Conservation (phyloP, 2,329 filamentous ascomycete species). For the Fusarium chaquense region DNA sequence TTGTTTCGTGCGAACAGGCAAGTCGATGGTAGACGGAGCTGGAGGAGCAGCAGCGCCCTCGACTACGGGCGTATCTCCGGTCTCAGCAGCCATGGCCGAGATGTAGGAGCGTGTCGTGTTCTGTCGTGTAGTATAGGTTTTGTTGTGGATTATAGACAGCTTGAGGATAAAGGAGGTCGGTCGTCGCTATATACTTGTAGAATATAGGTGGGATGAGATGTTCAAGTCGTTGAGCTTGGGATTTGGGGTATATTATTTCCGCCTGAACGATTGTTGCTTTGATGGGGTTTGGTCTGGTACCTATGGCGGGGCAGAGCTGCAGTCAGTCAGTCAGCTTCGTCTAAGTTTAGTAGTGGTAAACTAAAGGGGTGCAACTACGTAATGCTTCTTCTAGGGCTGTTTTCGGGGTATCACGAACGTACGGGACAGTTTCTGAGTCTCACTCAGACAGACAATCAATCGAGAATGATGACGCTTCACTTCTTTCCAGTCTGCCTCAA, state of each 20-base stretch:
- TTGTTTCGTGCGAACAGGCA: slow-evolving; percentile 51
- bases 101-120: slow-evolving; percentile 20
- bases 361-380: slow-evolving; percentile 34
- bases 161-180: slow-evolving; percentile 1
- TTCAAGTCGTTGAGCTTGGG: slow-evolving; percentile 23
- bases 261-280: slow-evolving; percentile 20
- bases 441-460: not conserved
- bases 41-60: slow-evolving; percentile 32
- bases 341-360: slow-evolving; percentile 4
- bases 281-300: slow-evolving; percentile 19
- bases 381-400: slow-evolving; percentile 12
- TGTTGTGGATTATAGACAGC: not conserved
- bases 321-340: slow-evolving; percentile 37
- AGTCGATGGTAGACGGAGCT: slow-evolving; percentile 36
- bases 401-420: slow-evolving; percentile 20
- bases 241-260: slow-evolving; percentile 17
- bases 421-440: not conserved
- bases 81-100: slow-evolving; percentile 48
- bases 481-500: slow-evolving; percentile 4
- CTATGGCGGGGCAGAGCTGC: slow-evolving; percentile 42
- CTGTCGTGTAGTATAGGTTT: not conserved
- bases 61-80: slow-evolving; percentile 43
- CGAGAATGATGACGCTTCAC: slow-evolving; percentile 3
- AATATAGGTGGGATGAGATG: slow-evolving; percentile 3
- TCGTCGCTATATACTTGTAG: slow-evolving; percentile 26